Evolutionary conservation across 2,329 filamentous ascomycete genomes (phyloP).

Genomic region (Thelonectria blattea): DNA sequence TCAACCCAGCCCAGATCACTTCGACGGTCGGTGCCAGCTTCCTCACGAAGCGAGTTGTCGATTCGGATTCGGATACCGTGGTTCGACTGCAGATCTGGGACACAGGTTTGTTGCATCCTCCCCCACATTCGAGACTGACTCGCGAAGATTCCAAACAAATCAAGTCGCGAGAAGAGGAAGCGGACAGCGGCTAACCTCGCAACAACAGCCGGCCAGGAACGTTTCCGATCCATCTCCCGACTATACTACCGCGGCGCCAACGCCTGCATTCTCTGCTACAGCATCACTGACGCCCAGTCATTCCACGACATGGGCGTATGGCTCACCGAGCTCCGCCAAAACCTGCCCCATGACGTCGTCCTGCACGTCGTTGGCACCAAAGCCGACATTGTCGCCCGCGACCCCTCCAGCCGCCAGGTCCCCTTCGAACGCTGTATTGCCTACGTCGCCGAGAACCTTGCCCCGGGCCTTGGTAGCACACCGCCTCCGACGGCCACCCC

Average conservation of each 20-base stretch:
- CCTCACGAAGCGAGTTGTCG: slow-evolving; percentile 79
- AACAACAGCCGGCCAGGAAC: slow-evolving; percentile 78
- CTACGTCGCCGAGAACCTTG: slow-evolving; percentile 91
- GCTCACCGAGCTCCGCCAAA: slow-evolving; percentile 83
- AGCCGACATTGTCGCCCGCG: slow-evolving; percentile 85
- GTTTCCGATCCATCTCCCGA: slow-evolving; percentile 91
- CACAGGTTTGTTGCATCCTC: slow-evolving; percentile 60
- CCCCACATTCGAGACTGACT: slow-evolving; percentile 2
- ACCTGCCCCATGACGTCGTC: slow-evolving; percentile 78
- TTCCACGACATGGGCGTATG: slow-evolving; percentile 93
- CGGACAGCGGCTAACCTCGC: slow-evolving; percentile 3
- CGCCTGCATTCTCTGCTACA: slow-evolving; percentile 92
- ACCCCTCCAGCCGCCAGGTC: slow-evolving; percentile 79
- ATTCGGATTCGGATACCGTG: slow-evolving; percentile 82
- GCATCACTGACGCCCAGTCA: slow-evolving; percentile 84
- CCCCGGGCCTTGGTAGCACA: slow-evolving; percentile 70
- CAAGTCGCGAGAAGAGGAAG: background rate
- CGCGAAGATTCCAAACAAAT: slow-evolving; percentile 3
- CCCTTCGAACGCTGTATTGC: slow-evolving; percentile 95
- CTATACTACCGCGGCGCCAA: slow-evolving; percentile 97
- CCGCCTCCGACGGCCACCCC: slow-evolving; percentile 68
- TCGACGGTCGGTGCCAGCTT: slow-evolving; percentile 84
- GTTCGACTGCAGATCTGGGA: slow-evolving; percentile 97
- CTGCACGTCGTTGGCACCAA: slow-evolving; percentile 96
- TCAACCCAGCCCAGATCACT: slow-evolving; percentile 66